Evolutionary conservation across 305 asterid species (phyloP).

Genomic region (Solanum hybrid): DNA sequence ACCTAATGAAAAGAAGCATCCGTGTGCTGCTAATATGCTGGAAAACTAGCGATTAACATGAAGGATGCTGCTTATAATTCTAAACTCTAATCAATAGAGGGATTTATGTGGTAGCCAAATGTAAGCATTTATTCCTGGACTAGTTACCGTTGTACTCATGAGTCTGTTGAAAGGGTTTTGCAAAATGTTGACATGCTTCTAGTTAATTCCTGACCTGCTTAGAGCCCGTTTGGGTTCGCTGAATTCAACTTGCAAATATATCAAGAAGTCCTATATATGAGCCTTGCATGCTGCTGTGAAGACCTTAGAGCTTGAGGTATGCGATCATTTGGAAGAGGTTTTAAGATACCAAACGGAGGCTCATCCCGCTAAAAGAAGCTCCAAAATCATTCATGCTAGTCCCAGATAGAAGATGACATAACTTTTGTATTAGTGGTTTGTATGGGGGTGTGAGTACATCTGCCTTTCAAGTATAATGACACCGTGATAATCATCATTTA

Average conservation of each 20-base stretch:
- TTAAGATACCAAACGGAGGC: background rate
- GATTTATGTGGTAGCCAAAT: background rate
- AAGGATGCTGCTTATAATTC: conserved; percentile 39
- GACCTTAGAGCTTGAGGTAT: background rate
- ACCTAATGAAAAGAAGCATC: conserved; percentile 49
- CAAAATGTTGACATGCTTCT: background rate
- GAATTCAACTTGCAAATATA: background rate
- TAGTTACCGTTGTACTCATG: background rate
- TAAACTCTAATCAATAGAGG: conserved; percentile 17
- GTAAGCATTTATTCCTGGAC: background rate
- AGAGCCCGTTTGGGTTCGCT: background rate
- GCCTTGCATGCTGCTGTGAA: background rate
- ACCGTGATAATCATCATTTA: background rate
- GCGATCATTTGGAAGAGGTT: background rate
- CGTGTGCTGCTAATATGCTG: conserved; percentile 20
- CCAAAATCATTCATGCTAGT: background rate
- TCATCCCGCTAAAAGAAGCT: background rate
- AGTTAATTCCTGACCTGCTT: background rate
- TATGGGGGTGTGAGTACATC: background rate
- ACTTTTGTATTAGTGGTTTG: background rate
- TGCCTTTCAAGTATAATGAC: background rate
- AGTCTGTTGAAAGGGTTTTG: background rate
- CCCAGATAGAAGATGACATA: background rate
- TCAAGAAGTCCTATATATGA: background rate
- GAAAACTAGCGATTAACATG: conserved; percentile 38